These are phyloP conservation scores for Berberis thunbergii DNA, from an alignment of 164 flowering plant genomes.

Conservation along the genomic window DNA sequence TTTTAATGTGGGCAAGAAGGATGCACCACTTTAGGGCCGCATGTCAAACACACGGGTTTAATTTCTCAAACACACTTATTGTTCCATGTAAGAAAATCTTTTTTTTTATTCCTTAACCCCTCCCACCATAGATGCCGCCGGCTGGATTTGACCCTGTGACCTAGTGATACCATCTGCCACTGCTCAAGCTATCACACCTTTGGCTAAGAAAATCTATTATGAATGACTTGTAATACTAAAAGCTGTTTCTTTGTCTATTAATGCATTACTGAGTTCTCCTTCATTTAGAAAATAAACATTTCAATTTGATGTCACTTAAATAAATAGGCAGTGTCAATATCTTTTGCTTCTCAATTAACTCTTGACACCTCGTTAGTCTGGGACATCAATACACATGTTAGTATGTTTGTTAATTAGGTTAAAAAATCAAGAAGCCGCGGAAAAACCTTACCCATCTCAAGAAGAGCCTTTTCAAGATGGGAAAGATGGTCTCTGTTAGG, in stretches of 20 bases:
- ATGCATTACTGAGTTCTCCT: no score
- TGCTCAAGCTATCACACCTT: no score
- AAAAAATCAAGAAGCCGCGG: not conserved
- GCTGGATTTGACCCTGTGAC: no score
- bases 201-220: no score
- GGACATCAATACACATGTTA: not conserved
- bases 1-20: not conserved
- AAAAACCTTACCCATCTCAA: conserved; percentile 40
- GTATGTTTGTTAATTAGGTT: not conserved
- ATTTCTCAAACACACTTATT: no score
- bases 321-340: not conserved
- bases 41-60: not conserved
- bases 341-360: not conserved
- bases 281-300: not conserved
- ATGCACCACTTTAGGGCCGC: not conserved
- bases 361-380: not conserved
- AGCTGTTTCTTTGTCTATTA: no score
- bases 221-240: no score
- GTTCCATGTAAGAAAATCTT: no score
- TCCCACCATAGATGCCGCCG: no score
- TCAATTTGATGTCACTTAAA: not conserved
- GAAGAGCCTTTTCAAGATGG: conserved; percentile 70
- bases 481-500: conserved; percentile 93
- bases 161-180: no score
- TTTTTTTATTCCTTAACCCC: no score